Evolutionary conservation across 768 basidiomycete genomes (phyloP).

Genomic region (Boletus huronensis): DNA sequence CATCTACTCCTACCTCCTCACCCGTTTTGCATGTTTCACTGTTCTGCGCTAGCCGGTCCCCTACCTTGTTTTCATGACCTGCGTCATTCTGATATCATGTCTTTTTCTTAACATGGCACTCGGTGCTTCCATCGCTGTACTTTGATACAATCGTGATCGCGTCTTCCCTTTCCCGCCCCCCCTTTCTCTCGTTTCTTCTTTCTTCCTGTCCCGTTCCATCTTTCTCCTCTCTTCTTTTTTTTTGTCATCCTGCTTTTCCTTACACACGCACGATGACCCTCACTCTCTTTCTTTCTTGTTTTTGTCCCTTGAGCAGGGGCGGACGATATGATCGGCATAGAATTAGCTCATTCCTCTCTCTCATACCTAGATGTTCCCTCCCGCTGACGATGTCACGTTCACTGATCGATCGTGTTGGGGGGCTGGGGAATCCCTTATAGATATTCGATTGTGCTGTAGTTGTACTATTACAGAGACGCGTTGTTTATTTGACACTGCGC

Average conservation of each 20-base stretch:
- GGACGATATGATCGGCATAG: slow-evolving; percentile 22
- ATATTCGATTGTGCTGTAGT: slow-evolving; percentile 12
- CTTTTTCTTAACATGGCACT: slow-evolving; percentile 3
- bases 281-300: background rate
- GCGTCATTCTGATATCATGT: slow-evolving; percentile 12
- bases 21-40: background rate
- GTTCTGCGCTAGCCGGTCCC: background rate
- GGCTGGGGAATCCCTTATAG: slow-evolving; percentile 1
- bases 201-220: background rate
- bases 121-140: slow-evolving; percentile 17
- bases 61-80: background rate
- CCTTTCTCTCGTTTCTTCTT: too few species aligned
- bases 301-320: slow-evolving; percentile 1
- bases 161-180: background rate
- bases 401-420: background rate
- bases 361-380: slow-evolving; percentile 5
- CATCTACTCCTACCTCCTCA: background rate
- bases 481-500: background rate
- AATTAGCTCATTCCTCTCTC: background rate
- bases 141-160: slow-evolving; percentile 11
- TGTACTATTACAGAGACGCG: slow-evolving; percentile 19
- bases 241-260: slow-evolving; percentile 1
- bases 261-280: slow-evolving; percentile 1
- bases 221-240: background rate
- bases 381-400: background rate